These are phyloP conservation scores for Colletotrichum acutatum DNA, from an alignment of 2,329 filamentous ascomycete species.

Conservation along the genomic window DNA sequence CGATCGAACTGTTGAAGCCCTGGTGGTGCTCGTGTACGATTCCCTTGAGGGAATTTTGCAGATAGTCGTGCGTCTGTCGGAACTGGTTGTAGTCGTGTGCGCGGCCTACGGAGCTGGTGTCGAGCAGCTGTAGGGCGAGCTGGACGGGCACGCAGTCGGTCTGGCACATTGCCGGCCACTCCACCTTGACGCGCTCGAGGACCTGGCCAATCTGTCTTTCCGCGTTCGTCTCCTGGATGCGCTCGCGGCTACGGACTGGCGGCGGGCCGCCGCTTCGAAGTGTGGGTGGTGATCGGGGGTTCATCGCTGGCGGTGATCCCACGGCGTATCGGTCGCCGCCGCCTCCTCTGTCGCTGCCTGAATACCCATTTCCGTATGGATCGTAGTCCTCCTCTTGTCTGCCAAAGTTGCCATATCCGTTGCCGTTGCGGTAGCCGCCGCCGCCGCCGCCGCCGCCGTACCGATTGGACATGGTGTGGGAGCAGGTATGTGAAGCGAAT, in stretches of 20 bases:
- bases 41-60: constrained; percentile 92
- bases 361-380: constrained; percentile 56
- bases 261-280: constrained; percentile 44
- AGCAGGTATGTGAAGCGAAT: constrained; percentile 19
- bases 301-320: constrained; percentile 42
- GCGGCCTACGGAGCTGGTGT: constrained; percentile 91
- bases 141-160: constrained; percentile 93
- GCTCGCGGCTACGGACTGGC: constrained; percentile 39
- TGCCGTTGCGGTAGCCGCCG: constrained; percentile 54
- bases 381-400: constrained; percentile 63
- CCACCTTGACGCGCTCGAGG: constrained; percentile 83
- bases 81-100: constrained; percentile 91
- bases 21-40: constrained; percentile 99
- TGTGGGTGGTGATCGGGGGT: constrained; percentile 41
- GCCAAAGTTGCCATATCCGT: constrained; percentile 50
- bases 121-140: constrained; percentile 92
- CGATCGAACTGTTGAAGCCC: constrained; percentile 98
- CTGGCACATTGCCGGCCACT: constrained; percentile 93
- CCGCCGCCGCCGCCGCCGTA: constrained; percentile 45
- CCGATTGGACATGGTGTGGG: constrained; percentile 35
- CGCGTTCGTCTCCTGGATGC: constrained; percentile 58
- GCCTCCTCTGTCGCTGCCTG: constrained; percentile 46
- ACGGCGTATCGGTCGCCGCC: constrained; percentile 54
- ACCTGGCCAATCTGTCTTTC: constrained; percentile 71
- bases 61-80: constrained; percentile 81